Conservation (phyloP, 78 protist genomes). For the slime mould (Dictyostelium discoideum) region dicty_2.7 NC_007089.4:4663501-4664000, state of each 20-base stretch:
- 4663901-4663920: no score
- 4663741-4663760: slow-evolving; percentile 94
- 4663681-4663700: slow-evolving; percentile 94
- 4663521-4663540: slow-evolving; percentile 88
- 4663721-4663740: slow-evolving; percentile 87
- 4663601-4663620: slow-evolving; percentile 83
- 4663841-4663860: slow-evolving; percentile 71
- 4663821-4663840: slow-evolving; percentile 89
- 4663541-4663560: slow-evolving; percentile 90
- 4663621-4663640: slow-evolving; percentile 92
- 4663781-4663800: slow-evolving; percentile 90
- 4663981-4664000: no score
- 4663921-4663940: no score
- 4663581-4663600: slow-evolving; percentile 89
- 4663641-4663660: slow-evolving; percentile 83
- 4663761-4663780: slow-evolving; percentile 89
- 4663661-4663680: slow-evolving; percentile 71
- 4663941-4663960: no score
- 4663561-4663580: slow-evolving; percentile 96
- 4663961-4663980: no score
- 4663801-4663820: slow-evolving; percentile 86
- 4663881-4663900: no score
- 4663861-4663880: no score
- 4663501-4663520: slow-evolving; percentile 72
- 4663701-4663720: slow-evolving; percentile 93